phyloP scores from a whole-genome alignment of 352 stramenopile species.

The Pythium brassicae region DNA sequence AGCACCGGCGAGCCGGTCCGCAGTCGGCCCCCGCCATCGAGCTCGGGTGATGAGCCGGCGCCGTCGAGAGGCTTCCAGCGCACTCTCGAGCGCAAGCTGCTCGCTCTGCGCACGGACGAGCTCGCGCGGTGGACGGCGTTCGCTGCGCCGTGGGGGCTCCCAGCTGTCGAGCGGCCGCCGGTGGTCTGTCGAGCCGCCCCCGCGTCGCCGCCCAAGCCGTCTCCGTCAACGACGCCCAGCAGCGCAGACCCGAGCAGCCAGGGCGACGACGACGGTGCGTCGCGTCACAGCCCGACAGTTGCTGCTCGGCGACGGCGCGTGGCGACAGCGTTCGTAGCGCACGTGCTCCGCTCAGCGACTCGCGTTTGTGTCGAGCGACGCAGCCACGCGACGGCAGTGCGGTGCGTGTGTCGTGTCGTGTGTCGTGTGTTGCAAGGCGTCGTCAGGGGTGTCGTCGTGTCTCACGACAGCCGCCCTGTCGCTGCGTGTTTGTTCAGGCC shows the following conservation, averaged over 20 bases:
- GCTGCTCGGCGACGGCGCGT: neutral
- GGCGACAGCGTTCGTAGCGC: conserved; percentile 2
- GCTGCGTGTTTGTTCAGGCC: neutral
- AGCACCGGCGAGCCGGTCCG: neutral
- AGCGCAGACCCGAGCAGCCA: neutral
- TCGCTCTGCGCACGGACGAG: conserved; percentile 7
- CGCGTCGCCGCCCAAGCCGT: neutral
- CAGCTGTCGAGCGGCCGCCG: neutral
- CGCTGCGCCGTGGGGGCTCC: conserved; percentile 4
- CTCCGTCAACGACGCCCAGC: neutral
- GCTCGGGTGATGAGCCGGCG: neutral
- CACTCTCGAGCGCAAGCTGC: conserved; percentile 10
- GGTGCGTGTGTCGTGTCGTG: neutral
- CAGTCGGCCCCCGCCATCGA: neutral
- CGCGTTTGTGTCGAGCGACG: neutral
- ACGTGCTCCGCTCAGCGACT: neutral
- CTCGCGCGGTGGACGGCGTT: conserved; percentile 3
- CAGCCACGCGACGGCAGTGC: neutral
- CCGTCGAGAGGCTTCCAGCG: conserved; percentile 11
- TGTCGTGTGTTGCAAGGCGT: neutral
- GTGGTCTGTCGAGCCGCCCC: neutral
- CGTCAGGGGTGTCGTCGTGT: neutral
- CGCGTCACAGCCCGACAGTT: neutral
- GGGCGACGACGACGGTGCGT: neutral
- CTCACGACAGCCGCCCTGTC: neutral